Base-by-base conservation (phyloP, 805 yeast species). In the Millerozyma miso region DNA sequence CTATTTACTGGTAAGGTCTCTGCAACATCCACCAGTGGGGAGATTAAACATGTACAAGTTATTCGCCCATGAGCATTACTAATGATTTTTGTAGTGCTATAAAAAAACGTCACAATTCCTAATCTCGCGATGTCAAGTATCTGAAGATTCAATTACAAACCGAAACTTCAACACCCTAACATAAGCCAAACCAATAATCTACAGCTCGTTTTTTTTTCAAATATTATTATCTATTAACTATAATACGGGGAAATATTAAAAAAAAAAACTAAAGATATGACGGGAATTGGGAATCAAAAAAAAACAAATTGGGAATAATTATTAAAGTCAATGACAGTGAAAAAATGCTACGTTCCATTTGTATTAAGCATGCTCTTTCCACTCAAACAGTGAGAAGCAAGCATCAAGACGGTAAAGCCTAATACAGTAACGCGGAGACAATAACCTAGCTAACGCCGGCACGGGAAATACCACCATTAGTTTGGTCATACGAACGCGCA, bases 161-260 rank as follows among this genome's bases (percentile, higher is more conserved):
- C 8, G 31, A 26, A 26, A 13, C 13, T 26, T 8, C 31, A 26
- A 26, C 31, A 26, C 31, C 31, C 13, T 26, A 10, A 26, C 13
- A 8, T 10, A 26, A 26, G 12, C 13, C 31, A 26, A 26, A 8
- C 31, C 8, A 10, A 13, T 10, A 13, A 26, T 10, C 31, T 26
- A 26, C 31, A 26, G 8, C 31, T 10, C 13, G 8, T 12, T 10
- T 37, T 26, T 10, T 37, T 41, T 42, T 41, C 49, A 42, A 50
- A 55, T 53, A 54, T 49, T 55, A 55, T 52, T 54, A 56, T 56
- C 58, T 56, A 56, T 56, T 50, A 47, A 54, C 56, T 55, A 53
- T 58, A 58, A 58, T 60, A 59, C 65, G 65, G 54, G 55, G 52
- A 52, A 56, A 56, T 59, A 54, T 55, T 51, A 42, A 39, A 48